phyloP scores from a whole-genome alignment of 768 basidiomycete genomes.

The Boletus rubropictus region DNA sequence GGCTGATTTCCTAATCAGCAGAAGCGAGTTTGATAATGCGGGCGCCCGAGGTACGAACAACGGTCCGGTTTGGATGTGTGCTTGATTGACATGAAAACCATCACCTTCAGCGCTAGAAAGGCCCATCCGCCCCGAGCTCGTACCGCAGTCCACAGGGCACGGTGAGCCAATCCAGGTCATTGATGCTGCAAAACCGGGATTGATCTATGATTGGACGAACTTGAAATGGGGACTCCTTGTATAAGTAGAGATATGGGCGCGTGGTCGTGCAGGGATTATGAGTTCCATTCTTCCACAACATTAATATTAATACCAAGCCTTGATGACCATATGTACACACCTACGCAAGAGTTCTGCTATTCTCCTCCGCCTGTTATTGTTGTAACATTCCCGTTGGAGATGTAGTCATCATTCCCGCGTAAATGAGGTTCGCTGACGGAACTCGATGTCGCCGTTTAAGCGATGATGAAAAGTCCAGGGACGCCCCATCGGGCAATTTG shows the following conservation, averaged over 20 bases:
- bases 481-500: slow-evolving; percentile 24
- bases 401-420: slow-evolving; percentile 9
- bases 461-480: slow-evolving; percentile 24
- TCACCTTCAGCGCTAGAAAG: slow-evolving; percentile 13
- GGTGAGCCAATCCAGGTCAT: slow-evolving; percentile 3
- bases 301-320: background rate
- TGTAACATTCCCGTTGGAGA: background rate
- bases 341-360: slow-evolving; percentile 18
- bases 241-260: slow-evolving; percentile 7
- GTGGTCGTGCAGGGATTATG: too few species aligned
- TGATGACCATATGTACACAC: slow-evolving; percentile 1
- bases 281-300: slow-evolving; percentile 1
- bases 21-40: slow-evolving; percentile 21
- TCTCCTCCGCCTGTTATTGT: slow-evolving; percentile 21
- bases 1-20: slow-evolving; percentile 8
- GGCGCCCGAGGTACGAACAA: slow-evolving; percentile 17
- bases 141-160: slow-evolving; percentile 7
- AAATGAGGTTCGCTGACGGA: slow-evolving; percentile 19
- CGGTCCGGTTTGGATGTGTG: background rate
- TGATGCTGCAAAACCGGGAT: slow-evolving; percentile 6
- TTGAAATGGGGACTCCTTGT: slow-evolving; percentile 5
- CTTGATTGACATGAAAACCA: slow-evolving; percentile 5
- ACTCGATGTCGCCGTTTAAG: slow-evolving; percentile 20
- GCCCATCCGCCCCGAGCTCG: slow-evolving; percentile 18
- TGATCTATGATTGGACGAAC: slow-evolving; percentile 19